Percentiles rank a stretch among this genome's conserved stretches.
Evolutionary conservation across 345 rosid genomes (phyloP).

Genomic region (Sisymbrium irio): DNA sequence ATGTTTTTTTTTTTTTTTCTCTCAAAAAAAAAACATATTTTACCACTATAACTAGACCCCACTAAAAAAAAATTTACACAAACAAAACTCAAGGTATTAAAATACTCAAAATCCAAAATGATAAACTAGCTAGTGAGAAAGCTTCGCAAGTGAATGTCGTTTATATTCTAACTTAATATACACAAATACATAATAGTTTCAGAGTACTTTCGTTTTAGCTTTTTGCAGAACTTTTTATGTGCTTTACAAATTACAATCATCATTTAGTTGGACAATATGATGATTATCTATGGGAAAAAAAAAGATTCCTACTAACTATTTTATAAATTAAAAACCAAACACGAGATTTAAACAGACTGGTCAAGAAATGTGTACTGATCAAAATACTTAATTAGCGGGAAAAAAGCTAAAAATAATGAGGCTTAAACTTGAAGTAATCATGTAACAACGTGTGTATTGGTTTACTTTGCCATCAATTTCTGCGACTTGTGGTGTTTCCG

Average conservation of each 20-base stretch:
- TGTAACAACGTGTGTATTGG: background rate
- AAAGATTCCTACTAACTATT: background rate
- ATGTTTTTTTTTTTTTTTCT: too few relatives aligned
- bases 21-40: too few relatives aligned
- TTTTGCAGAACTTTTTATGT: background rate
- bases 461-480: background rate
- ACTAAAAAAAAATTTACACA: too few relatives aligned
- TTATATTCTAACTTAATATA: background rate
- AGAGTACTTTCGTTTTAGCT: background rate
- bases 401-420: background rate
- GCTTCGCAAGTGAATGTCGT: background rate
- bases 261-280: constrained; percentile 8
- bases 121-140: too few relatives aligned
- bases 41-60: too few relatives aligned
- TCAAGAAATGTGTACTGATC: background rate
- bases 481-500: background rate
- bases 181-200: background rate
- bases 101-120: too few relatives aligned
- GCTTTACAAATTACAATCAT: background rate
- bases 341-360: background rate
- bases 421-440: constrained; percentile 23
- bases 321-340: too few relatives aligned
- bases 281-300: background rate
- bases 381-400: background rate
- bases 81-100: too few relatives aligned